phyloP scores from a whole-genome alignment of 805 yeast genomes.

The Wickerhamiella azymoides region DNA sequence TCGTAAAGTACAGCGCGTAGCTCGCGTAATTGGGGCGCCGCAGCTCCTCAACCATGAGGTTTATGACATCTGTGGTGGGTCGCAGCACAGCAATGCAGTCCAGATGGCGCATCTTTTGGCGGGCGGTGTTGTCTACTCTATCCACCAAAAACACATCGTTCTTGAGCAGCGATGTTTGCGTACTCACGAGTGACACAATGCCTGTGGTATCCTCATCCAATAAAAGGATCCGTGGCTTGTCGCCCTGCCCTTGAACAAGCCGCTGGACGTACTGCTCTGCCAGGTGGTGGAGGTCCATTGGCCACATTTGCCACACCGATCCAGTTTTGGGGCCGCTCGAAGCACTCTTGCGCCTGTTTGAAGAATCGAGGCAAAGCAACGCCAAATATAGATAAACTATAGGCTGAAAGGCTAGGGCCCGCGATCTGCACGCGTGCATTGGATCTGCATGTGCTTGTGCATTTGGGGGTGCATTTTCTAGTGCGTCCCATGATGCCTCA shows the following conservation, averaged over 20 bases:
- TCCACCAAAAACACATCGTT: slow-evolving; percentile 80
- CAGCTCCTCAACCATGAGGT: slow-evolving; percentile 49
- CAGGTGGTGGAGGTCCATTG: slow-evolving; percentile 28
- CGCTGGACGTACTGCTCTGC: slow-evolving; percentile 29
- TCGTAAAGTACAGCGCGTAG: slow-evolving; percentile 69
- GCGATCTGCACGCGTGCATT: too few relatives aligned
- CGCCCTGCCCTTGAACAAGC: slow-evolving; percentile 24
- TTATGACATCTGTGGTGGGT: slow-evolving; percentile 55
- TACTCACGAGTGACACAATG: slow-evolving; percentile 73
- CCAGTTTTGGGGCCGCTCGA: too few relatives aligned
- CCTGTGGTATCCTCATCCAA: slow-evolving; percentile 71
- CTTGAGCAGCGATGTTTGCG: slow-evolving; percentile 71
- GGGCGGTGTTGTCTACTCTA: slow-evolving; percentile 35
- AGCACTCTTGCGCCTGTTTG: too few relatives aligned
- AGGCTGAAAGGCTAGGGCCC: too few relatives aligned
- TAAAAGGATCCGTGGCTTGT: slow-evolving; percentile 53
- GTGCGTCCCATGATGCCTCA: too few relatives aligned
- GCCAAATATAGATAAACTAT: too few relatives aligned
- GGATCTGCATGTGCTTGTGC: too few relatives aligned
- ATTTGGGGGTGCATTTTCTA: too few relatives aligned
- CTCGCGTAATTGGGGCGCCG: slow-evolving; percentile 62
- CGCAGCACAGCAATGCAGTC: slow-evolving; percentile 67
- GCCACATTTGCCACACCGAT: slow-evolving; percentile 2
- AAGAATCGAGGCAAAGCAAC: too few relatives aligned
- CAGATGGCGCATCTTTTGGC: slow-evolving; percentile 66